Evolutionary conservation across 257 asterid genomes (phyloP), one percentile per base, ranked within the genome.

Genomic region (Gentiana dahurica): DNA sequence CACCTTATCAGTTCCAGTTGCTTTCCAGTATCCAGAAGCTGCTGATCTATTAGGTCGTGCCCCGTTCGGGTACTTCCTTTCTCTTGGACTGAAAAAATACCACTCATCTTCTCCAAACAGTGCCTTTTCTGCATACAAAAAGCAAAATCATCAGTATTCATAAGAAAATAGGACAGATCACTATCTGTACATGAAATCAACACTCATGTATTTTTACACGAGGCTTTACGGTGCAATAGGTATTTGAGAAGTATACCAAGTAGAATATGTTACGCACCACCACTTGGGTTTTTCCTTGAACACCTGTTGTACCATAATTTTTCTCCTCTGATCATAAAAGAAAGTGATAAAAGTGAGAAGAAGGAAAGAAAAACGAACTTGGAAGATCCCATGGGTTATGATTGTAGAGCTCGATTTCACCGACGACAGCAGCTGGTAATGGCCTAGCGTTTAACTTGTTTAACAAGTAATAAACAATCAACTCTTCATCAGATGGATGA

Each of bases 11-110:
- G 69, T 75, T 6, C 83, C 90, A 0, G 90, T 84, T 3, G 90
- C 94, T 36, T 84, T 84, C 94, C 90, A 81, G 64, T 75, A 84
- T 0, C 90, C 90, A 0, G 87, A 72, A 45, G 64, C 72, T 0
- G 87, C 72, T 3, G 85, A 65, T 37, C 87, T 65, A 15, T 81
- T 81, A 8, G 94, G 90, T 67, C 94, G 75, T 33, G 70, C 78
- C 12, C 94, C 94, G 1, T 79, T 81, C 0, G 81, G 90, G 48
- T 84, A 84, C 61, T 84, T 84, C 58, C 81, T 65, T 45, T 84
- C 83, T 54, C 90, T 72, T 4, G 90, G 90, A 3, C 83, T 81
- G 70, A 81, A 81, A 75, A 81, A 84, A 67, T 74, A 77, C 78
- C 83, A 77, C 15, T 84, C 94, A 1, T 73, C 78, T 2, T 73